Percentiles rank a stretch among this genome's conserved stretches.
These are phyloP conservation scores for Xylaria castorea DNA, from an alignment of 495 filamentous ascomycete species.

Conservation along the genomic window DNA sequence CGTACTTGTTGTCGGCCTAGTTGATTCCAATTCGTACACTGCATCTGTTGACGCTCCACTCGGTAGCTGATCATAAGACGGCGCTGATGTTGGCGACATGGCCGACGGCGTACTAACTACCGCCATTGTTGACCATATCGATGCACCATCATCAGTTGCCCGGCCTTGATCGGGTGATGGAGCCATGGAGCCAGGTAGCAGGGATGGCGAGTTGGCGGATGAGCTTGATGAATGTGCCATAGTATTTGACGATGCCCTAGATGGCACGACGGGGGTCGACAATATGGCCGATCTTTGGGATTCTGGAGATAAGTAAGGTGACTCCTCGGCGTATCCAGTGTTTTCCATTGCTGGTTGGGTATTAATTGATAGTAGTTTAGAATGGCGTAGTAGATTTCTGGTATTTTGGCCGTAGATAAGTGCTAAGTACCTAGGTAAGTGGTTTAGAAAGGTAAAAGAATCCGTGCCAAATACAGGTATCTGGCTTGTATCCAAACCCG, in stretches of 20 bases:
- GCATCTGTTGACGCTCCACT: neutral
- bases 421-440: neutral
- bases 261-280: neutral
- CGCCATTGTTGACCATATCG: neutral
- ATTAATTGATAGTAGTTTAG: neutral
- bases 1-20: neutral
- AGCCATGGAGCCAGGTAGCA: neutral
- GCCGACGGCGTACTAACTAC: neutral
- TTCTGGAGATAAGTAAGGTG: neutral
- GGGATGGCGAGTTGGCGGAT: neutral
- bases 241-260: neutral
- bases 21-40: neutral
- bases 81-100: neutral
- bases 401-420: neutral
- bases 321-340: neutral
- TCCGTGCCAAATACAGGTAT: neutral
- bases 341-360: neutral
- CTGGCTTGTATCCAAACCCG: neutral
- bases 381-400: neutral
- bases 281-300: neutral
- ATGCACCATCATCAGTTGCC: neutral
- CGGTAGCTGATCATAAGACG: neutral
- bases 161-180: neutral
- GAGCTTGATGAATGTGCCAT: neutral
- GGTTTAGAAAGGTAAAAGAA: neutral